These are phyloP conservation scores for Mortierella polycephala DNA, from an alignment of 371 early-diverging fungal species.

Conservation along the genomic window DNA sequence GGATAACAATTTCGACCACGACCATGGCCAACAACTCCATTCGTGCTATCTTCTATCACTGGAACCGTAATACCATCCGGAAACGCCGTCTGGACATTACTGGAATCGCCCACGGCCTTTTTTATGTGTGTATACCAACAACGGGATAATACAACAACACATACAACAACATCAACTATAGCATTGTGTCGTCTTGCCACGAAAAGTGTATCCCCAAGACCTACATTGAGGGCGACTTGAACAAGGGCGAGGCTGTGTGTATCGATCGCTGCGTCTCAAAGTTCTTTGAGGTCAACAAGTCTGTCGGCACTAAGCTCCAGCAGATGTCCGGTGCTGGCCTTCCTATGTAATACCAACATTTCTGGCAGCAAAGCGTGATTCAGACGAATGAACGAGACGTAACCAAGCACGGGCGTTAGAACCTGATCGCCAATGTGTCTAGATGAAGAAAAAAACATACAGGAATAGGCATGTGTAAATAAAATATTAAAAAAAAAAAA, in stretches of 20 bases:
- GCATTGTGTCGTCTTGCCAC: constrained; percentile 87
- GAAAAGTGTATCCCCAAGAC: constrained; percentile 87
- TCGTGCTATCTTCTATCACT: too few species aligned
- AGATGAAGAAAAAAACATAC: not conserved
- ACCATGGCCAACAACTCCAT: too few species aligned
- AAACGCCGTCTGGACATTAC: not conserved
- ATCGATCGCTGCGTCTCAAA: constrained; percentile 93
- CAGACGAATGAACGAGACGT: not conserved
- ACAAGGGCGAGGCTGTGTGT: constrained; percentile 97
- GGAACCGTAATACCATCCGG: too few species aligned
- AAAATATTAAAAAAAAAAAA: constrained; percentile 4
- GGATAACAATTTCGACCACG: too few species aligned
- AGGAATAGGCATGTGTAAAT: constrained; percentile 9
- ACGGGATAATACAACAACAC: not conserved
- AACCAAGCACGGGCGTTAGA: not conserved
- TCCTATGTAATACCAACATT: constrained; percentile 32
- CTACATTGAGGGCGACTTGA: constrained; percentile 89
- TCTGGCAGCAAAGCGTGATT: not conserved
- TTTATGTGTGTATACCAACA: not conserved
- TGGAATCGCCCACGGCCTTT: too few species aligned
- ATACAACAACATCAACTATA: constrained; percentile 51
- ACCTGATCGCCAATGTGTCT: not conserved
- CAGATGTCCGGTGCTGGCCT: constrained; percentile 52
- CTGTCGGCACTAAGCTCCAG: constrained; percentile 66
- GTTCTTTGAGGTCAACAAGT: constrained; percentile 81